Base-by-base conservation (phyloP, 2,329 filamentous ascomycete genomes). In the Trichophyton rubrum region DNA sequence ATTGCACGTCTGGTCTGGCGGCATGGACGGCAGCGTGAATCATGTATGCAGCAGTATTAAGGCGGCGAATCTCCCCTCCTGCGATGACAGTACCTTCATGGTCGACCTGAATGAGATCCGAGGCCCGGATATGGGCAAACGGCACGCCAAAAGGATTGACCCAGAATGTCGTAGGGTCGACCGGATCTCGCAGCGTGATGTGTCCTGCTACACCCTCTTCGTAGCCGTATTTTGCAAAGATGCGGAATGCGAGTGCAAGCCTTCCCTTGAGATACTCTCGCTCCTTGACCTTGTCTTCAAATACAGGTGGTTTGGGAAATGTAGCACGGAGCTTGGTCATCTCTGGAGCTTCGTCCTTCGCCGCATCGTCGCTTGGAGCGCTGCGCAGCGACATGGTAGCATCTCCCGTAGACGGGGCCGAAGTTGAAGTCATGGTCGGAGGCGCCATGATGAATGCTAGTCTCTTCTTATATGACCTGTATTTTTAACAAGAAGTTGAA, bases 71-170 rank as follows among this genome's bases (percentile, higher is more conserved):
- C 1, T 72, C 68, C 0, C 85, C 85, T 2, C 85, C 85, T 9
- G 82, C 85, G 35, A 88, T 80, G 24, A 88, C 79, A 24, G 82
- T 73, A 1, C 85, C 85, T 0, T 79, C 69, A 58, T 82, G 77
- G 65, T 85, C 78, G 1, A 88, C 85, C 15, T 80, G 81, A 59
- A 88, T 86, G n/a, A 89, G 77, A 64, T 88, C 84, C 0, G 82
- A 85, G 0, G 79, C 78, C 61, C 82, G 85, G 49, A 88, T 81
- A 59, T 83, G 73, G 4, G 80, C 80, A 72, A 85, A 87, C 2
- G 82, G 78, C 1, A 82, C 77, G 9, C 83, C 64, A 60, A 86
- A 84, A 0, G 84, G 85, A 65, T 87, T 87, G 3, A 87, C 82
- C 84, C 83, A 86, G 72, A 86, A 85, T 0, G 78, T 81, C 3